phyloP scores from a whole-genome alignment of 192 early-diverging fungal species.

The Coemansia sp. region DNA sequence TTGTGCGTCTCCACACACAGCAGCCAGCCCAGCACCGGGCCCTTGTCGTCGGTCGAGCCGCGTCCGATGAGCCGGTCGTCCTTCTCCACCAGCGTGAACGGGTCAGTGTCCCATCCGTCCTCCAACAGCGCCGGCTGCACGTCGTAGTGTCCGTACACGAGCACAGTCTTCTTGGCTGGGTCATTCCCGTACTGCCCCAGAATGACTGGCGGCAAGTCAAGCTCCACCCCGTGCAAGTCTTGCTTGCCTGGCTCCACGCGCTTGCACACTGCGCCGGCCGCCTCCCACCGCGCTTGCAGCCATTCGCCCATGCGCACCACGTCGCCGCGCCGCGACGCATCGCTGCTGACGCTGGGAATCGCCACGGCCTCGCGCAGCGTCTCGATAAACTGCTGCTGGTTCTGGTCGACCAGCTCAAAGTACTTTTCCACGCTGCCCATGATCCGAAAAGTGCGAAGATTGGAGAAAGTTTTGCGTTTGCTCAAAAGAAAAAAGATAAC shows the following conservation, averaged over 20 bases:
- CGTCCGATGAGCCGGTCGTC: conserved; percentile 83
- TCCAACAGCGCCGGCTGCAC: conserved; percentile 88
- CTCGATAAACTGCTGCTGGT: conserved; percentile 80
- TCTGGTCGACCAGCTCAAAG: conserved; percentile 73
- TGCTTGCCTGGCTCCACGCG: conserved; percentile 79
- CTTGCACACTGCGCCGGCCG: conserved; percentile 64
- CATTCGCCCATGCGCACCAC: conserved; percentile 91
- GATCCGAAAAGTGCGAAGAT: background rate
- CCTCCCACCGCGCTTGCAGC: conserved; percentile 72
- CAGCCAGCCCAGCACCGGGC: conserved; percentile 95
- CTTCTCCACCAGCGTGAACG: conserved; percentile 85
- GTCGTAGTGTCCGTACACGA: conserved; percentile 98
- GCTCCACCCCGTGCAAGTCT: conserved; percentile 68
- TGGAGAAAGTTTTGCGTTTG: background rate
- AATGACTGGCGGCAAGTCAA: conserved; percentile 89
- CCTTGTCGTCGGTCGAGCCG: conserved; percentile 97
- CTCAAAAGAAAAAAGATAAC: background rate
- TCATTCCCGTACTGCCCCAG: conserved; percentile 89
- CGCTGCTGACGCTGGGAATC: conserved; percentile 81
- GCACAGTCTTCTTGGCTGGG: conserved; percentile 90
- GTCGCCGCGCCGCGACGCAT: conserved; percentile 70
- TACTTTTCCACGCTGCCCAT: conserved; percentile 60
- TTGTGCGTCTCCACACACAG: conserved; percentile 94
- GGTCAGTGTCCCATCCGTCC: conserved; percentile 91
- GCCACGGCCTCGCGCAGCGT: conserved; percentile 84